Evolutionary conservation across 352 stramenopile species (phyloP), one percentile per base, ranked within the genome.

Genomic region (Phytophthora capsici): DNA sequence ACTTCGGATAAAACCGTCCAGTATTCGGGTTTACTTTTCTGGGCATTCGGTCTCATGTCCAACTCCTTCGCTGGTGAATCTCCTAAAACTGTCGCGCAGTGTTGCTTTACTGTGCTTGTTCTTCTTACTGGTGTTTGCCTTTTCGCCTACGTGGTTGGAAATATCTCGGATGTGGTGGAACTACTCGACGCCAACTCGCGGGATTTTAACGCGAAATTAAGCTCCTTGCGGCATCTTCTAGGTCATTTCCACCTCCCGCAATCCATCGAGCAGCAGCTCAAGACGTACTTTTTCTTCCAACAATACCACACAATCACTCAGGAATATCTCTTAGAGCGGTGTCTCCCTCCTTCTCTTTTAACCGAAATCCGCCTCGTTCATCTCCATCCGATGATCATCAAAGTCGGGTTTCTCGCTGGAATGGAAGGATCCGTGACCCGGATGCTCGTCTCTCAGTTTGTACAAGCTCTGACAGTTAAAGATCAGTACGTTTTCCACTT

Each of bases 251-350:
- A 69, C 12, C 49, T 92, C 1, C 75, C 81, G 8, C 38, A 47
- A 1, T 22, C 68, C 6, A 75, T 90, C 7, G 56, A 87, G 36
- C 65, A 76, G 49, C 83, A 84, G 23, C 66, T 92, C 19, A 88
- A 92, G 60, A 88, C 73, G 0, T 90, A 83, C 38, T 88, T 82
- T 32, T 88, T 92, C 23, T 92, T 89, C 47, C 68, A 82, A 48
- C 69, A 73, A 2, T 84, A 82, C 37, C 76, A 90, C 59, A 79
- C 78, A 0, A 89, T 89, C 53, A 86, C 80, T 0, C 75, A 89
- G 52, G 80, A 89, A 46, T 73, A 83, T 26, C 34, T 89, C 3
- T 57, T 89, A 6, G 73, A 80, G 32, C 45, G 59, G 9, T 87
- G 77, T 48, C 50, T 89, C 6, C 80, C 80, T 16, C 78, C 78